These are phyloP conservation scores for Drosera capensis DNA, from an alignment of 148 eudicot genomes.

Conservation along the genomic window DNA sequence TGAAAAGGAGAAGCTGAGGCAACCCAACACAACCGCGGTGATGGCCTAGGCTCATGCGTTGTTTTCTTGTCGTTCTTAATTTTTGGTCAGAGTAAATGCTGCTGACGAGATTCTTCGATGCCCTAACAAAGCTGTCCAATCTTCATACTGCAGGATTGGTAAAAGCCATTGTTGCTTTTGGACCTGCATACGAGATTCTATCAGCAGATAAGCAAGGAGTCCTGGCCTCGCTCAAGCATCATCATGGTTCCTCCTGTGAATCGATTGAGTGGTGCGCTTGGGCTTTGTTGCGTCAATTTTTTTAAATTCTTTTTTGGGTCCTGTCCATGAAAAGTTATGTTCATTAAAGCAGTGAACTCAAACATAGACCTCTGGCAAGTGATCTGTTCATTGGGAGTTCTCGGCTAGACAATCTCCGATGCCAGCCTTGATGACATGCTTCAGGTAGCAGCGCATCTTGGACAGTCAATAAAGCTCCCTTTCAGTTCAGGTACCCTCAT, in stretches of 20 bases:
- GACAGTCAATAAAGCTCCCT: conserved; percentile 32
- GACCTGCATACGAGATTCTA: conserved; percentile 36
- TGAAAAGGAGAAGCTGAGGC: conserved; percentile 3
- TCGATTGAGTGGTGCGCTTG: conserved; percentile 24
- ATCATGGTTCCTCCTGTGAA: conserved; percentile 30
- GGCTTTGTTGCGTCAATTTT: conserved; percentile 28
- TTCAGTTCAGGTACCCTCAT: conserved; percentile 22
- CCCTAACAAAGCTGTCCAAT: too few species aligned
- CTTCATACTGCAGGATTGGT: too few species aligned
- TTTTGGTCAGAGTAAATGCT: too few species aligned
- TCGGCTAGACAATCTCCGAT: conserved; percentile 21
- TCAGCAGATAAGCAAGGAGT: conserved; percentile 26
- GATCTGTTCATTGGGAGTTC: conserved; percentile 17
- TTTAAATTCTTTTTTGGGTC: conserved; percentile 28
- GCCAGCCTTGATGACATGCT: conserved; percentile 28
- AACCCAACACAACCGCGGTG: too few species aligned
- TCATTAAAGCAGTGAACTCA: conserved; percentile 27
- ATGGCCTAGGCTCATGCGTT: too few species aligned
- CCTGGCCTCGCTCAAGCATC: conserved; percentile 38
- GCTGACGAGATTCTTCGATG: too few species aligned
- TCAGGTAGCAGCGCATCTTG: conserved; percentile 34
- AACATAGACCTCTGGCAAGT: conserved; percentile 26
- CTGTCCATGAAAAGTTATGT: conserved; percentile 34
- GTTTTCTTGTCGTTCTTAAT: too few species aligned
- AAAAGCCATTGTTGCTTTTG: conserved; percentile 22